A percentile compares a stretch with the other conserved stretches of the same genome.
Conservation (phyloP, 768 basidiomycete genomes). For the Suillus cothurnatus region DNA sequence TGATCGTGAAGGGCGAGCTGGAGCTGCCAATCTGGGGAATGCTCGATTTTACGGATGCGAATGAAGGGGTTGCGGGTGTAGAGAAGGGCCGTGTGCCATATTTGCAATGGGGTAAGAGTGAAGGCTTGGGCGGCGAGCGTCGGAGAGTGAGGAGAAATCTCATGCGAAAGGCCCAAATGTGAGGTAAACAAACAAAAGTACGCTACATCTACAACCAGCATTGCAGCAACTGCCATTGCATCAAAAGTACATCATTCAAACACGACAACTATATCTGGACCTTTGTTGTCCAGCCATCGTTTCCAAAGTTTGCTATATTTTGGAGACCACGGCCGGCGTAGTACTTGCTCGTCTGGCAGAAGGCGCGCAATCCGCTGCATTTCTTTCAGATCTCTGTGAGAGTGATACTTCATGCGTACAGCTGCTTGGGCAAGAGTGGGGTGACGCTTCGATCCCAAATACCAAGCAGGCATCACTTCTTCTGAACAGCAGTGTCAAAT, state of each 20-base stretch:
- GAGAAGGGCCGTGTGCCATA: slow-evolving; percentile 69
- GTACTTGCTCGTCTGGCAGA: slow-evolving; percentile 39
- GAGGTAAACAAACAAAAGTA: slow-evolving; percentile 16
- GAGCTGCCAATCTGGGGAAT: slow-evolving; percentile 88
- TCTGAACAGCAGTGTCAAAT: neutral
- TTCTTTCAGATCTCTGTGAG: slow-evolving; percentile 40
- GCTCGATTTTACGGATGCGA: slow-evolving; percentile 65
- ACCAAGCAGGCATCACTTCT: neutral
- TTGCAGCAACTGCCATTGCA: neutral
- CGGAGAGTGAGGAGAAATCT: slow-evolving; percentile 81
- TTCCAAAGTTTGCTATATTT: slow-evolving; percentile 42
- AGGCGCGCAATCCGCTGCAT: slow-evolving; percentile 45
- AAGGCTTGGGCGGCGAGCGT: slow-evolving; percentile 72
- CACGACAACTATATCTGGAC: slow-evolving; percentile 8
- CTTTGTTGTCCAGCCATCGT: slow-evolving; percentile 37
- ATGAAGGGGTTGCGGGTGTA: slow-evolving; percentile 48
- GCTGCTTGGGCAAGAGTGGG: slow-evolving; percentile 38
- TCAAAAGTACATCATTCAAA: slow-evolving; percentile 9
- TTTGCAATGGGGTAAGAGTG: slow-evolving; percentile 73
- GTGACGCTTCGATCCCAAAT: slow-evolving; percentile 28
- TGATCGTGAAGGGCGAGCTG: slow-evolving; percentile 84
- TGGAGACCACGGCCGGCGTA: slow-evolving; percentile 27
- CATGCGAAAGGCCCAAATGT: slow-evolving; percentile 82
- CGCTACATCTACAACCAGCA: neutral
- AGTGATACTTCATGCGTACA: slow-evolving; percentile 37